Conservation (phyloP, 1,284 basidiomycete species). For the Amylostereum chailletii region DNA sequence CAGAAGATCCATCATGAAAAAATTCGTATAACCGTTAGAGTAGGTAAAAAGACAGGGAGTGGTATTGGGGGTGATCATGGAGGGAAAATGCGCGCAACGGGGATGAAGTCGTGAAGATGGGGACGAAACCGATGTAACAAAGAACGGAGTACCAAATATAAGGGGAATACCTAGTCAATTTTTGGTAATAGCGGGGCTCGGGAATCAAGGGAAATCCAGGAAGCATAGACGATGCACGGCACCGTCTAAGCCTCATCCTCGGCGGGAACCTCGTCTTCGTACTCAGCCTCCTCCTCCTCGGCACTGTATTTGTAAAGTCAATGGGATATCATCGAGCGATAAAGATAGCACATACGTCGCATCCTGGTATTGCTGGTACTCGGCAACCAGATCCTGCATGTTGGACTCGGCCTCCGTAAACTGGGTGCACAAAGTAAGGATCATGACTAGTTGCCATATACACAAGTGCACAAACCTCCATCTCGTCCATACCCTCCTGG, state of each 20-base stretch:
- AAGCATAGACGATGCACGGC: neutral
- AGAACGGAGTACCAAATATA: neutral
- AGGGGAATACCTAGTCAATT: conserved; percentile 6
- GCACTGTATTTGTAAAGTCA: conserved; percentile 30
- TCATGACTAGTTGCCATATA: neutral
- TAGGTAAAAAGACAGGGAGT: neutral
- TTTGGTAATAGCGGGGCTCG: conserved; percentile 9
- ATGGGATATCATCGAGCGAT: neutral
- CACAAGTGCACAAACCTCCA: conserved; percentile 55
- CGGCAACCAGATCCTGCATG: conserved; percentile 91
- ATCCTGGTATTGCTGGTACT: conserved; percentile 97
- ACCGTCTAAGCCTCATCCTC: conserved; percentile 46
- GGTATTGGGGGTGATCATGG: no score
- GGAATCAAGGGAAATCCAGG: conserved; percentile 5
- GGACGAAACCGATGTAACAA: neutral
- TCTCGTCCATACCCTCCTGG: conserved; percentile 98
- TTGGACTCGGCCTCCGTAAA: conserved; percentile 96
- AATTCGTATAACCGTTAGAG: neutral
- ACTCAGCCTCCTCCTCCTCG: conserved; percentile 71
- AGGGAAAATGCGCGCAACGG: neutral
- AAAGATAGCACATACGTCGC: conserved; percentile 57
- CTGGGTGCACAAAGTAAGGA: conserved; percentile 26
- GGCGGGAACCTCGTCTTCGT: conserved; percentile 58
- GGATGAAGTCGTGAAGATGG: neutral
- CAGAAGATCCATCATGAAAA: neutral